A percentile compares a stretch with the other conserved stretches of the same genome.
These are phyloP conservation scores for Phytopythium delawarense DNA, from an alignment of 352 stramenopile species.

Conservation along the genomic window DNA sequence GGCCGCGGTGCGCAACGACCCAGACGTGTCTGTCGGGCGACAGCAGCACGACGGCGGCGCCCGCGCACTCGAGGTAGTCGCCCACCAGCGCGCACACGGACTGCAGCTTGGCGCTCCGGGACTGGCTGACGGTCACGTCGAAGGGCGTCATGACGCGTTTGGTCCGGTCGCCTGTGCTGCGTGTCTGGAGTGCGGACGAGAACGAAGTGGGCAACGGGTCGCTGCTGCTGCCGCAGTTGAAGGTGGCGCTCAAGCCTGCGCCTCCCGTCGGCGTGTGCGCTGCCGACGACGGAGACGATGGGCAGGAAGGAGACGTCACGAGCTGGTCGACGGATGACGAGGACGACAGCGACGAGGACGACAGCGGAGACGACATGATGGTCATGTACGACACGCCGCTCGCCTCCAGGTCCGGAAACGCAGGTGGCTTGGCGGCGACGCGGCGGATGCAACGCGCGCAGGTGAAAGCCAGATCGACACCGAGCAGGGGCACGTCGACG, in stretches of 20 bases:
- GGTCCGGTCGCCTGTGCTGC: not conserved
- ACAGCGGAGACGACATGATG: slow-evolving; percentile 11
- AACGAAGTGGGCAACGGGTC: not conserved
- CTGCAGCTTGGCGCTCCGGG: slow-evolving; percentile 64
- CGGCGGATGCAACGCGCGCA: slow-evolving; percentile 58
- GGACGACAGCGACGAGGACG: slow-evolving; percentile 8
- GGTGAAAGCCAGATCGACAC: slow-evolving; percentile 63
- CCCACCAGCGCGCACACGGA: slow-evolving; percentile 61
- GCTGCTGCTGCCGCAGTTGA: not conserved
- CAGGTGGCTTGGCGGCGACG: slow-evolving; percentile 30
- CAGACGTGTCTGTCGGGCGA: slow-evolving; percentile 50
- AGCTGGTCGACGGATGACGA: slow-evolving; percentile 5
- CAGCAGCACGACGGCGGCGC: slow-evolving; percentile 59
- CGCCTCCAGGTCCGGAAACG: slow-evolving; percentile 4
- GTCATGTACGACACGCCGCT: slow-evolving; percentile 4
- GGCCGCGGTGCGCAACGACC: slow-evolving; percentile 59
- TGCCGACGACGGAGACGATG: slow-evolving; percentile 32
- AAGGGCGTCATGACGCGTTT: not conserved
- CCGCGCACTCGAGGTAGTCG: slow-evolving; percentile 70
- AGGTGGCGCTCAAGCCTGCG: not conserved
- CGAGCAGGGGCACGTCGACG: slow-evolving; percentile 55
- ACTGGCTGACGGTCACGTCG: slow-evolving; percentile 63
- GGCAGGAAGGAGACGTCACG: slow-evolving; percentile 15
- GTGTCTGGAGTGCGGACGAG: slow-evolving; percentile 7
- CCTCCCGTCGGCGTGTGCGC: slow-evolving; percentile 14